Evolutionary conservation across 2,329 filamentous ascomycete species (phyloP), one percentile per base, ranked within the genome.

Genomic region (Dactylella cylindrospora): DNA sequence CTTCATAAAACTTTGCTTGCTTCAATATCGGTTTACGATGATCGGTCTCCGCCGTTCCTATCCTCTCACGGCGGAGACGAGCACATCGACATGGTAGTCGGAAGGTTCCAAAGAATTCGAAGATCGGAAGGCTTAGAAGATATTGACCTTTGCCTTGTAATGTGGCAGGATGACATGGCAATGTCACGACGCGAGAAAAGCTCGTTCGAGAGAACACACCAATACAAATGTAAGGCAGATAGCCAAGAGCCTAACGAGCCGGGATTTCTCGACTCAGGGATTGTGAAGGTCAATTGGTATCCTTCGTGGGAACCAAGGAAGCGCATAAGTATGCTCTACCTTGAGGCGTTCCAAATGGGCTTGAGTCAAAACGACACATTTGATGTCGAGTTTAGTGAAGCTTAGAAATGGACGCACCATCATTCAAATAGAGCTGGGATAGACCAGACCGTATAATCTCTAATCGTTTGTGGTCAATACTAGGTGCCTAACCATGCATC

Each of bases 1-100:
- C n/a, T n/a, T n/a, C n/a, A n/a, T n/a, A 50, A 50, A 40, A 50
- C 45, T 31, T n/a, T 50, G n/a, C 31, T 50, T 17, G 40, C 45
- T 15, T 31, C 35, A 3, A 29, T 50, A 5, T 23, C 35, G 1
- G 25, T 50, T 2, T 50, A 17, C 22, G 45, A 50, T 20, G 23
- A 50, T 7, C 6, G 13, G 10, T n/a, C 33, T 9, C 19, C 32
- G 1, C 29, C 20, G 22, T 39, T 20, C 23, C 5, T n/a, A 17
- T 50, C 45, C 10, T 22, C 12, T 39, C 40, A 29, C 17, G 26
- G 7, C 2, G 33, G 45, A 3, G 15, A 19, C 2, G 40, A 31
- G 17, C 20, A 20, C 6, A 39, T 50, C 15, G 31, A 50, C 32
- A 22, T 32, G 3, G 33, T 40, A 2, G 23, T 50, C 23, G 45